A percentile compares a stretch with the other conserved stretches of the same genome.
Evolutionary conservation across 768 basidiomycete genomes (phyloP).

Genomic region (Boletus eberwhitei): DNA sequence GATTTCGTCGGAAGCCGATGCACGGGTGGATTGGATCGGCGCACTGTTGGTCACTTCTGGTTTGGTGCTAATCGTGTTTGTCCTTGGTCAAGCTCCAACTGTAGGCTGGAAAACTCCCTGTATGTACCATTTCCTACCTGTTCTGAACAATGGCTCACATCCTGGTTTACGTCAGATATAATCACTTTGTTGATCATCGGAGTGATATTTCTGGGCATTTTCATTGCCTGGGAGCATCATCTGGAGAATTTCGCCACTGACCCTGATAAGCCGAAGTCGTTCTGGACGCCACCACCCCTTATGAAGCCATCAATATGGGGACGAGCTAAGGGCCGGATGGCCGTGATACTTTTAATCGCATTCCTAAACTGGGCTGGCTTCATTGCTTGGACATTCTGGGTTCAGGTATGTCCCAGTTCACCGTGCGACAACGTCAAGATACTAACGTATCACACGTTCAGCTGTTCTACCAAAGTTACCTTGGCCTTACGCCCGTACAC

Average conservation of each 20-base stretch:
- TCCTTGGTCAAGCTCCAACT: constrained; percentile 63
- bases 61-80: constrained; percentile 68
- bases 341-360: constrained; percentile 59
- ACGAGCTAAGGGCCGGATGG: constrained; percentile 58
- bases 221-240: constrained; percentile 64
- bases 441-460: constrained; percentile 23
- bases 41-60: constrained; percentile 62
- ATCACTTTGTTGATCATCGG: constrained; percentile 65
- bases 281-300: constrained; percentile 53
- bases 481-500: constrained; percentile 48
- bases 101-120: constrained; percentile 63
- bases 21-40: constrained; percentile 75
- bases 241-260: constrained; percentile 40
- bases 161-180: constrained; percentile 47
- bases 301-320: constrained; percentile 64
- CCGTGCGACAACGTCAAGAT: background rate
- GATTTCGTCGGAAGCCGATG: constrained; percentile 35
- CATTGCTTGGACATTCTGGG: constrained; percentile 52
- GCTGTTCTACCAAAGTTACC: constrained; percentile 73
- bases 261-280: constrained; percentile 17
- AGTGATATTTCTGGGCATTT: constrained; percentile 49
- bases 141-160: constrained; percentile 20
- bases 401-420: constrained; percentile 30
- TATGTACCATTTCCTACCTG: constrained; percentile 26
- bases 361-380: constrained; percentile 64